A percentile compares a stretch with the other conserved stretches of the same genome.
phyloP scores from a whole-genome alignment of 2,329 filamentous ascomycete species.

The Falciphora oryzae region DNA sequence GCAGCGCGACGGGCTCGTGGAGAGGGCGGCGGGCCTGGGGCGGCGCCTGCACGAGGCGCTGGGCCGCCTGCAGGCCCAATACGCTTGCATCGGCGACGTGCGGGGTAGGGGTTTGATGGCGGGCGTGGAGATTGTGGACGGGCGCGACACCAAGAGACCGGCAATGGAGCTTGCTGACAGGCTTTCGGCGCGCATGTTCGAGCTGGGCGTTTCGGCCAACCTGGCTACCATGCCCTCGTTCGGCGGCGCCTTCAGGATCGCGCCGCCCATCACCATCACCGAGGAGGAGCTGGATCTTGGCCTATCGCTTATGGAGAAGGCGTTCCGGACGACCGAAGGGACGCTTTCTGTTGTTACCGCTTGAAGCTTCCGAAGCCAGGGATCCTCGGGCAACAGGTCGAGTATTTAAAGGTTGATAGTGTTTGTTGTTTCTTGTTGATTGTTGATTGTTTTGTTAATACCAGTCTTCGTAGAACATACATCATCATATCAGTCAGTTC shows the following conservation, averaged over 20 bases:
- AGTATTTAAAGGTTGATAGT: not conserved
- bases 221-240: constrained; percentile 48
- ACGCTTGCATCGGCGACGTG: constrained; percentile 57
- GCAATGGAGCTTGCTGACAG: constrained; percentile 39
- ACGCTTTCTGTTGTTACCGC: not conserved
- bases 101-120: constrained; percentile 53
- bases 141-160: constrained; percentile 37
- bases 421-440: not conserved
- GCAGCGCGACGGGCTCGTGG: constrained; percentile 46
- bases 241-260: constrained; percentile 52
- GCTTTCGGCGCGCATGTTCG: constrained; percentile 25
- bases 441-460: not conserved
- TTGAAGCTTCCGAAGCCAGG: not conserved
- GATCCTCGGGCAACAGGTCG: not conserved
- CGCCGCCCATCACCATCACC: constrained; percentile 53
- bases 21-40: constrained; percentile 38
- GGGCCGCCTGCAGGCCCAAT: constrained; percentile 39
- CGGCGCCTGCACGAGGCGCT: constrained; percentile 41
- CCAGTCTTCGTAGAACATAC: not conserved
- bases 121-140: constrained; percentile 51
- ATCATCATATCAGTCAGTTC: not conserved
- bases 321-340: constrained; percentile 30
- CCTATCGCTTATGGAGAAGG: constrained; percentile 49
- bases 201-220: constrained; percentile 51
- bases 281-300: constrained; percentile 44